Base-by-base conservation (phyloP, 805 yeast genomes). In the Wickerhamiella musiphila region DNA sequence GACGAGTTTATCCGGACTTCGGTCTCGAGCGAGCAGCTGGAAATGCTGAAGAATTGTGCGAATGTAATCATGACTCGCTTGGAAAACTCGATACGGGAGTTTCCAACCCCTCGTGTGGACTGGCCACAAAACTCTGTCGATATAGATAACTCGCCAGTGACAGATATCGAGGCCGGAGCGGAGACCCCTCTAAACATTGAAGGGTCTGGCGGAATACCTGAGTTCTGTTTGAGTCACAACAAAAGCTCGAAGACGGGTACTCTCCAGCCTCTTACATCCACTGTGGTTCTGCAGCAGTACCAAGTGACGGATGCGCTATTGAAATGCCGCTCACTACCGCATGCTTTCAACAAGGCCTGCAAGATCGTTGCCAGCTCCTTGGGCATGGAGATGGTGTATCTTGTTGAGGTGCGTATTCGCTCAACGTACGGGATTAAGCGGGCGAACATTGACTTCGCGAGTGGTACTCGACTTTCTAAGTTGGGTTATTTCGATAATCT, bases 1-100 rank as follows among this genome's bases (percentile, higher is more conserved):
- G 81, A 72, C 47, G 46, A 48, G 3, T 48, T 41, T 31, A 23
- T 41, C 21, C 41, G 50, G 19, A 23, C 31, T 6, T 29, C 25
- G 6, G 29, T 46, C 8, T 33, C 38, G 2, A 31, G 32, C 3
- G 33, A 28, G 6, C 38, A 49, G 10, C 23, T 33, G 3, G 33
- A 31, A 6, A 32, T 28, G 12, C 21, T 51, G 27, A 26, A 35
- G 23, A n/a, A 14, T 2, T 18, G 40, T 2, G 31, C 51, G 1
- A 26, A 11, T 3, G 23, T 32, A 18, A 35, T 48, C 4, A 18
- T 28, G 23, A 15, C 18, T 11, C 30, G 19, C 5, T n/a, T 28
- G 3, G 30, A 28, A 17, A 16, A 8, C 5, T 16, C 22, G 15
- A 8, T 12, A 8, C 13, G 9, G 14, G 8, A 6, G 8, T 11